Evolutionary conservation across 805 yeast species (phyloP).

Genomic region (Tanozyma kutaoensis): DNA sequence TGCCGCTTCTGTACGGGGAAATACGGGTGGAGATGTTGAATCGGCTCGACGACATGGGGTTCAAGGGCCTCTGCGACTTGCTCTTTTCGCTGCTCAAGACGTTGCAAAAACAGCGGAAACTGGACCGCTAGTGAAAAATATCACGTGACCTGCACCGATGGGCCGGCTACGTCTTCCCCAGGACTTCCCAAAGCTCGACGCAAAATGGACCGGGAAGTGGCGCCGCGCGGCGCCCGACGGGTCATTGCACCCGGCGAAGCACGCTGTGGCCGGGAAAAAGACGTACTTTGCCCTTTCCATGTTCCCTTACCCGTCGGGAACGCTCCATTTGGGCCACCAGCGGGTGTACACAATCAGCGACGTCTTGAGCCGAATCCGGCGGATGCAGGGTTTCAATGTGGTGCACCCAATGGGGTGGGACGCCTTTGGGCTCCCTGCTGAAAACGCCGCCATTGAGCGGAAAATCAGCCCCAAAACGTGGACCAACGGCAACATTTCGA

Average conservation of each 20-base stretch:
- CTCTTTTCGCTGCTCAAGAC: conserved; percentile 42
- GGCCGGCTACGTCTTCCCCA: no score
- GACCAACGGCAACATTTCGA: conserved; percentile 70
- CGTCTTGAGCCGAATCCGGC: conserved; percentile 61
- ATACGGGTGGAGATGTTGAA: conserved; percentile 31
- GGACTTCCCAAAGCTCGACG: conserved; percentile 23
- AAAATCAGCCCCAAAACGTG: conserved; percentile 67
- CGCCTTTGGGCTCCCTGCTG: conserved; percentile 97
- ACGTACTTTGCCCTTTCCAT: conserved; percentile 59
- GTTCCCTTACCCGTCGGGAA: conserved; percentile 97
- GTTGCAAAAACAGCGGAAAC: conserved; percentile 11
- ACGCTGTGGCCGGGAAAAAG: conserved; percentile 1
- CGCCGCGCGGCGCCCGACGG: conserved; percentile 15
- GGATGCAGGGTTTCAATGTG: conserved; percentile 65
- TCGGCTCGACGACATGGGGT: conserved; percentile 29
- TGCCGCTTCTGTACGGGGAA: conserved; percentile 27
- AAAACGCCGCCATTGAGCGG: conserved; percentile 90
- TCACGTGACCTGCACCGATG: conserved; percentile 1
- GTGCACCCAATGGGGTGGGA: conserved; percentile 99
- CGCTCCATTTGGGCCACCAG: conserved; percentile 85
- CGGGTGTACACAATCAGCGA: conserved; percentile 90
- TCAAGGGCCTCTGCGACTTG: conserved; percentile 33
- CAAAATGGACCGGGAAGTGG: conserved; percentile 45
- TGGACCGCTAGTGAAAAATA: conserved; percentile 1
- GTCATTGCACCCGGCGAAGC: conserved; percentile 23